Evolutionary conservation across 1,284 basidiomycete genomes (phyloP).

Genomic region (Psilocybe mexicana): DNA sequence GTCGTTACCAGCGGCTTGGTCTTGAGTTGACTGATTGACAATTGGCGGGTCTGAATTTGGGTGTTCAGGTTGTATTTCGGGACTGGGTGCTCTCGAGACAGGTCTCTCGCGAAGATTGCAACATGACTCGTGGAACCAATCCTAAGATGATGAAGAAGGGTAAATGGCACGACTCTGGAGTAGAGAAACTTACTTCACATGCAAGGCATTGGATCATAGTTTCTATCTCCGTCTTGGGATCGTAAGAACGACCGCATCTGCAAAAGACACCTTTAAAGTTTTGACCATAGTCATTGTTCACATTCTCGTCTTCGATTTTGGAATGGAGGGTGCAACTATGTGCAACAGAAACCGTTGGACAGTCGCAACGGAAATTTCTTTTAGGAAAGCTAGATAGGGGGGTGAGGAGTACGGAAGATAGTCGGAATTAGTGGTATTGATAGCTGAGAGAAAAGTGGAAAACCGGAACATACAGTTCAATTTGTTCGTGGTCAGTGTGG

Average conservation of each 20-base stretch:
- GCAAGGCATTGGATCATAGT: slow-evolving; percentile 84
- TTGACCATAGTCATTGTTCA: slow-evolving; percentile 62
- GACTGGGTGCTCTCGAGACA: slow-evolving; percentile 44
- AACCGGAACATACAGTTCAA: slow-evolving; percentile 55
- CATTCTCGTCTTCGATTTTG: slow-evolving; percentile 52
- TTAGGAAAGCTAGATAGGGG: slow-evolving; percentile 62
- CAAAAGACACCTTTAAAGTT: slow-evolving; percentile 74
- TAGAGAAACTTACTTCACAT: slow-evolving; percentile 62
- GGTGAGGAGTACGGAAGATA: slow-evolving; percentile 4
- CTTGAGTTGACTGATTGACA: slow-evolving; percentile 9
- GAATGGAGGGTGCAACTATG: slow-evolving; percentile 65
- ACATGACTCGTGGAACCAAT: slow-evolving; percentile 87
- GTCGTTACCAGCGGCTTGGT: slow-evolving; percentile 12
- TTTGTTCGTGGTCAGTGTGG: slow-evolving; percentile 78
- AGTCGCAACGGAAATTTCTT: slow-evolving; percentile 77
- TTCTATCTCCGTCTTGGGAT: slow-evolving; percentile 68
- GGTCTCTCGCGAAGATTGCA: slow-evolving; percentile 72
- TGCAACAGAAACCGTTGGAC: slow-evolving; percentile 62
- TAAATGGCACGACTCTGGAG: background rate
- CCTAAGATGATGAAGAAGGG: slow-evolving; percentile 41
- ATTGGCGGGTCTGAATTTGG: slow-evolving; percentile 2
- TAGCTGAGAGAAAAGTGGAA: slow-evolving; percentile 11
- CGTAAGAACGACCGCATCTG: slow-evolving; percentile 68
- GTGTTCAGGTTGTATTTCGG: slow-evolving; percentile 31
- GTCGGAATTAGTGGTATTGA: slow-evolving; percentile 15